Evolutionary conservation across 1,284 basidiomycete genomes (phyloP), one percentile per base, ranked within the genome.

Genomic region (Bondarzewia mesenterica): DNA sequence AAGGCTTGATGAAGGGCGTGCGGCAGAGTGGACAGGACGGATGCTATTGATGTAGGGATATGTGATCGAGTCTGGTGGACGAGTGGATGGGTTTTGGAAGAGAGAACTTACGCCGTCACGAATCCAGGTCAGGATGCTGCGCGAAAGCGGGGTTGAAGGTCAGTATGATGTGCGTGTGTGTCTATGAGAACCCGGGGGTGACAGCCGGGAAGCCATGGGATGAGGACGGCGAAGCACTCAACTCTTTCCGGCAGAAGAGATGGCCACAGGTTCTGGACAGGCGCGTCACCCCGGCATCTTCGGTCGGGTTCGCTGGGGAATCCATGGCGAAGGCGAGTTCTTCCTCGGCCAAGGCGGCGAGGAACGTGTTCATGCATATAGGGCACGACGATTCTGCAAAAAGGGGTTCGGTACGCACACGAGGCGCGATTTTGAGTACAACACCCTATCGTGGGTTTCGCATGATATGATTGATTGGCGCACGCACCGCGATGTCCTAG

Each of bases 231-330:
- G 37, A 40, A 40, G 8, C 21, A 52, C 64, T 63, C 51, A 54
- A 87, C 86, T 88, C 85, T 67, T 77, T 78, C 54, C 82, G 74
- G 60, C 85, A 89, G 58, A 88, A 89, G 16, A 83, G 55, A 59
- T 89, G 85, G 5, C 78, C 77, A 56, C 85, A 89, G 22, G 82
- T 62, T 55, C 75, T 60, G 43, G 66, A 60, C 7, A 89, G 64
- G 52, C 70, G 72, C 22, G 82, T 85, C 16, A 89, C 78, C 2
- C 85, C 86, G 2, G 85, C 63, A 39, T 80, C 73, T 50, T 85
- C 81, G n/a, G 70, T 51, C 12, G 81, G 73, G 52, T 82, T 75
- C 5, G 85, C 82, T 5, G 85, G 83, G 1, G 84, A 84, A 57
- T 88, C 84, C 79, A 88, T 82, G 2, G 73, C 85, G 22, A 68